Base-by-base conservation (phyloP, 176 grass and related monocot genomes). In the Rhipidocladum racemiflorum region DNA sequence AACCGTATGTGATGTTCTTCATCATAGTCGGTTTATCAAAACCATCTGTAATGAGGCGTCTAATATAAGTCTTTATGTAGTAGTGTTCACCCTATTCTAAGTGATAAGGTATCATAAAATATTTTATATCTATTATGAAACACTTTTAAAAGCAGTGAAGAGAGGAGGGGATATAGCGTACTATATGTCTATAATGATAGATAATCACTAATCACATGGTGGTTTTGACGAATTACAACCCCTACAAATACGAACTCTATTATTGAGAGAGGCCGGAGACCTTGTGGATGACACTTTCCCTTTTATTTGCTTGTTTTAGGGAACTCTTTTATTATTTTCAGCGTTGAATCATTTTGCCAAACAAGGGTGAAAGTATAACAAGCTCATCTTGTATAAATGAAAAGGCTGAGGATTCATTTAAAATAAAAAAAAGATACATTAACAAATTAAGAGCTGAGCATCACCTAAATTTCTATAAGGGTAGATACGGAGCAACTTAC, bases 211-310 rank as follows among this genome's bases (percentile, higher is more conserved):
- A 30, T 72, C 56, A 72, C 45, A 63, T 73, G 57, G 3, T 38
- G 20, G 1, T 12, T 2, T 16, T 38, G 11, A 50, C 29, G 27
- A 5, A n/a, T 30, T 51, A 61, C 20, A 85, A 30, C 40, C 29
- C 54, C 21, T 62, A 61, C 17, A 29, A 50, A 35, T 61, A 78
- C 74, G 64, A 44, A 69, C 27, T 74, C 21, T 74, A 65, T 74
- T 53, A 39, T 51, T 54, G 20, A 28, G 6, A 21, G 12, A 30
- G 27, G 42, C 25, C 7, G n/a, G n/a, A n/a, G n/a, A 25, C 27
- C 25, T 29, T 45, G 24, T 21, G 32, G 27, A 12, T 21, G 7
- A 7, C 39, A 20, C 23, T 3, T 72, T 72, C 25, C 44, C 4
- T 28, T 77, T 68, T 29, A 8, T 25, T 40, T 7, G 59, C 1